These are phyloP conservation scores for Simmondsia chinensis DNA, from an alignment of 148 eudicot genomes.

Conservation along the genomic window DNA sequence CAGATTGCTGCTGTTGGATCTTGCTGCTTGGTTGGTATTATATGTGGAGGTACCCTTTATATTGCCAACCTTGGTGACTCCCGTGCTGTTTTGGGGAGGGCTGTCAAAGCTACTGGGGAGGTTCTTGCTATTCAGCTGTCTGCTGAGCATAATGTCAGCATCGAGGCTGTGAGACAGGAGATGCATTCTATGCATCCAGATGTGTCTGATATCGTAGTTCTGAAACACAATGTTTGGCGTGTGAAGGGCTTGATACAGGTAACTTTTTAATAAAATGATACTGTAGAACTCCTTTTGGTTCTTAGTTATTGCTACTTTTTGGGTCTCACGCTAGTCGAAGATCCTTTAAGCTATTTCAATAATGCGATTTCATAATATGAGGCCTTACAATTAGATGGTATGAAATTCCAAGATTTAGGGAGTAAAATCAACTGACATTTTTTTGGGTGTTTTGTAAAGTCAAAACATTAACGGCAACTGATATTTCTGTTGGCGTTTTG, in stretches of 20 bases:
- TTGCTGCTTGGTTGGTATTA: constrained; percentile 71
- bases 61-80: constrained; percentile 77
- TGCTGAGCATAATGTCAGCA: constrained; percentile 62
- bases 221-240: constrained; percentile 85
- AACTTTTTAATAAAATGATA: constrained; percentile 1
- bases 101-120: constrained; percentile 66
- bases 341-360: no score
- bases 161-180: constrained; percentile 79
- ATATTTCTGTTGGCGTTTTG: no score
- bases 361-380: no score
- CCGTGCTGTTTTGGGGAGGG: constrained; percentile 68
- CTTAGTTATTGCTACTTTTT: no score
- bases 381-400: no score
- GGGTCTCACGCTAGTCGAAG: no score
- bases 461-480: no score
- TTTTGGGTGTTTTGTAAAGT: no score
- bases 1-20: constrained; percentile 89
- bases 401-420: no score
- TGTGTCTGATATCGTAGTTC: constrained; percentile 62
- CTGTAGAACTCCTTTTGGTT: no score
- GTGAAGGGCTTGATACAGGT: constrained; percentile 87
- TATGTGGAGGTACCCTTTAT: constrained; percentile 55
- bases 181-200: constrained; percentile 70
- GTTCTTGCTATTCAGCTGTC: constrained; percentile 66
- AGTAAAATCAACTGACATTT: no score